Conservation (phyloP, 2,329 filamentous ascomycete genomes). For the Stagonosporopsis vannaccii region DNA sequence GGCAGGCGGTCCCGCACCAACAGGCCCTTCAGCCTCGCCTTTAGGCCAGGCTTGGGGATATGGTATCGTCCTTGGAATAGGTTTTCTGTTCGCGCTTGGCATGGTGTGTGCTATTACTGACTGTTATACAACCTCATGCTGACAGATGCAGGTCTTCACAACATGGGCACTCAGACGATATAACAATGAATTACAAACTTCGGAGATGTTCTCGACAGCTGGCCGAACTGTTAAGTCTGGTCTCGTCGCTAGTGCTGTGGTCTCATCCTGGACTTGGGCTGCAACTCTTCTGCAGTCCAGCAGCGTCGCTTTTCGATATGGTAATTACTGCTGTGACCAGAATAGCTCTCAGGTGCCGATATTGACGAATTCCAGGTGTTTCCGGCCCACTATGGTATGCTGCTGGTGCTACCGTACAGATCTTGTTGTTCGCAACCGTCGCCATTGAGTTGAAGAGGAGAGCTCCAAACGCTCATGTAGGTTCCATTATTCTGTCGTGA, state of each 20-base stretch:
- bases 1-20: constrained; percentile 37
- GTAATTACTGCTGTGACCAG: constrained; percentile 13
- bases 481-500: neutral
- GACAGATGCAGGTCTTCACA: constrained; percentile 29
- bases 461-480: constrained; percentile 42
- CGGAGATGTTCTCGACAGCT: constrained; percentile 42
- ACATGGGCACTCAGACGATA: constrained; percentile 42
- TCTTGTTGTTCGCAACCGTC: constrained; percentile 39
- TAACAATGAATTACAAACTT: constrained; percentile 42
- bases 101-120: constrained; percentile 26
- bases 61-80: constrained; percentile 43
- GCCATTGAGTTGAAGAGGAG: constrained; percentile 45
- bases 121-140: neutral
- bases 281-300: constrained; percentile 41
- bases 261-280: constrained; percentile 42
- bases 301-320: constrained; percentile 45
- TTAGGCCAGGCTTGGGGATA: constrained; percentile 43
- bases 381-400: constrained; percentile 46
- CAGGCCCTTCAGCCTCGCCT: constrained; percentile 35
- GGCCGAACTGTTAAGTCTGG: constrained; percentile 44
- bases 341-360: neutral
- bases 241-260: constrained; percentile 41
- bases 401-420: constrained; percentile 44
- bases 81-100: constrained; percentile 40
- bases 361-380: constrained; percentile 23